Evolutionary conservation across 305 asterid genomes (phyloP).

Genomic region (Solanum chacoense): DNA sequence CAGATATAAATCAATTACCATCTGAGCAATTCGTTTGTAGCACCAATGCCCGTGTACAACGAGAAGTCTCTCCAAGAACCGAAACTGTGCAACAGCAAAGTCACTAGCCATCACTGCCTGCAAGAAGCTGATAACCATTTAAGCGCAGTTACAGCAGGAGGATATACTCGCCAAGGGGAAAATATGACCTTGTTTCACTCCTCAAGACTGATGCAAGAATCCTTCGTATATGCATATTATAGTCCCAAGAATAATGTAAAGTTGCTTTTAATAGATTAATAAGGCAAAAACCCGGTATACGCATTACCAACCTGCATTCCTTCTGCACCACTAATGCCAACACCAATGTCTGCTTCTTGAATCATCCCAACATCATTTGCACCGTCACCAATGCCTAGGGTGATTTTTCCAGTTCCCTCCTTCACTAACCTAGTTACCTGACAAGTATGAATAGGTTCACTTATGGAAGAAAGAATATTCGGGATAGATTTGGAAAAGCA

Average conservation of each 20-base stretch:
- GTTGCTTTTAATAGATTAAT: not conserved
- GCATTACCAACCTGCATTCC: conserved; percentile 83
- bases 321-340: conserved; percentile 94
- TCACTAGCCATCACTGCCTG: conserved; percentile 99
- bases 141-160: conserved; percentile 4
- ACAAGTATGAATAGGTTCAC: not conserved
- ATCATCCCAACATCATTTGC: conserved; percentile 99
- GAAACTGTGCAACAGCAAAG: conserved; percentile 82
- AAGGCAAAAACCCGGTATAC: not conserved
- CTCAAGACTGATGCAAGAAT: not conserved
- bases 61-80: conserved; percentile 77
- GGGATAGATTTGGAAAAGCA: not conserved
- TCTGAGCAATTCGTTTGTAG: conserved; percentile 89
- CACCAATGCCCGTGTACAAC: conserved; percentile 98
- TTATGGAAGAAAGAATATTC: not conserved
- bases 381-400: conserved; percentile 92
- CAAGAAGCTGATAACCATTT: conserved; percentile 27
- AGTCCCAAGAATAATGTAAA: not conserved
- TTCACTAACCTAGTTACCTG: conserved; percentile 84
- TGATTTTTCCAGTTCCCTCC: conserved; percentile 77
- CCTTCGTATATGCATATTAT: not conserved
- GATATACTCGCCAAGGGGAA: not conserved
- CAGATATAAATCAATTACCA: conserved; percentile 34
- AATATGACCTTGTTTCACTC: not conserved
- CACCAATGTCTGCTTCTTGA: conserved; percentile 95